Conservation (phyloP, 2,329 filamentous ascomycete genomes). For the Aspergillus fischeri region DNA sequence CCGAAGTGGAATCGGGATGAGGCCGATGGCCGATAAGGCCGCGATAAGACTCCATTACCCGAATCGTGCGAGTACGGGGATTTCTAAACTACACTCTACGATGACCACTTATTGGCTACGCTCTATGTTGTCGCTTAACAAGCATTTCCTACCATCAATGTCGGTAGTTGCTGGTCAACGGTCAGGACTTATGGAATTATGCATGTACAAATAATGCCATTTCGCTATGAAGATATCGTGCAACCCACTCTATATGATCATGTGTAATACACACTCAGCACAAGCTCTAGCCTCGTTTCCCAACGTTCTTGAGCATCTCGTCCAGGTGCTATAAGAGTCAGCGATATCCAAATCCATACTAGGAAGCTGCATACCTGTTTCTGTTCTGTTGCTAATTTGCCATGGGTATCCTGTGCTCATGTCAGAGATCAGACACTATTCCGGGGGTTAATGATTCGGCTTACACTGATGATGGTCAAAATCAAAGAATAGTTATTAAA, state of each 20-base stretch:
- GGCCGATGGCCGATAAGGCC: background rate
- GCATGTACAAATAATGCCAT: background rate
- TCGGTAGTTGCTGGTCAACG: too few relatives aligned
- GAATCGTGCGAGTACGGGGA: background rate
- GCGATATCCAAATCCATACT: constrained; percentile 1
- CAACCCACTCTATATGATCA: constrained; percentile 5
- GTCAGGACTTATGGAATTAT: too few relatives aligned
- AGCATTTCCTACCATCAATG: background rate
- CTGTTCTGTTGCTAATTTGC: constrained; percentile 61
- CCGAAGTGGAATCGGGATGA: constrained; percentile 4
- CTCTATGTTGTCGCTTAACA: background rate
- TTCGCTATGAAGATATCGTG: background rate
- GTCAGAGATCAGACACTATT: constrained; percentile 9
- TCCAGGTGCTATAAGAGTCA: constrained; percentile 36
- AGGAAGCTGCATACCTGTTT: constrained; percentile 44
- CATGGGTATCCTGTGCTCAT: constrained; percentile 39
- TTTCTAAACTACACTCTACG: background rate
- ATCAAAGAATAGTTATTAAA: constrained; percentile 96
- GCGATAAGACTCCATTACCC: constrained; percentile 7
- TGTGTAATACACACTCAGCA: background rate
- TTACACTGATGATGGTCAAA: constrained; percentile 79
- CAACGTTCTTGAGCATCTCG: constrained; percentile 35
- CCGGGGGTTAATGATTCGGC: constrained; percentile 11
- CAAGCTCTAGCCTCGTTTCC: constrained; percentile 24
- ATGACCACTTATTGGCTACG: background rate